These are phyloP conservation scores for Colletotrichum sp. DNA, from an alignment of 2,329 filamentous ascomycete species.

Conservation along the genomic window DNA sequence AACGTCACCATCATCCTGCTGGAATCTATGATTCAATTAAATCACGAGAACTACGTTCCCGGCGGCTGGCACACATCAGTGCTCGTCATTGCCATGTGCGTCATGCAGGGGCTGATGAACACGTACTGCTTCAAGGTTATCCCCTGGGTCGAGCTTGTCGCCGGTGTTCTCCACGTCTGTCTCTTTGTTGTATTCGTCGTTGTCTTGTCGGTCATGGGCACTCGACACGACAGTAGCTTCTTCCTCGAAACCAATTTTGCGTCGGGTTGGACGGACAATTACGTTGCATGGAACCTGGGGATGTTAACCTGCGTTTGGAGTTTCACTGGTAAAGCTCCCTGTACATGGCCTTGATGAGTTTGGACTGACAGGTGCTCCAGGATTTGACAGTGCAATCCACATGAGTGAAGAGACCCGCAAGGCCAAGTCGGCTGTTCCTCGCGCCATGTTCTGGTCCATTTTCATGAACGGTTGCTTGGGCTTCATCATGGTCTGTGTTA, in stretches of 20 bases:
- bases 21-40: background rate
- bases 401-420: slow-evolving; percentile 20
- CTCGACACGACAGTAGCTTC: background rate
- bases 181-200: background rate
- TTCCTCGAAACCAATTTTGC: background rate
- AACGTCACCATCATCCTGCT: background rate
- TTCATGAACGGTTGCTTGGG: slow-evolving; percentile 41
- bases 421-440: slow-evolving; percentile 3
- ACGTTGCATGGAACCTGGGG: background rate
- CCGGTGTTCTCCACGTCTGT: background rate
- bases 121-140: background rate
- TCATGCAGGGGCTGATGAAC: background rate
- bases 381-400: background rate
- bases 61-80: background rate
- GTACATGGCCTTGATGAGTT: fast-evolving
- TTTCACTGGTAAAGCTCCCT: background rate
- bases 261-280: background rate
- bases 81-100: background rate
- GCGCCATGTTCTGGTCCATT: slow-evolving; percentile 20
- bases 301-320: slow-evolving; percentile 4
- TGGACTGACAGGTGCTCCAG: background rate
- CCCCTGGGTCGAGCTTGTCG: background rate
- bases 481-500: slow-evolving; percentile 1
- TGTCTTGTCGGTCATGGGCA: background rate
- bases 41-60: background rate